Percentiles rank a stretch among this genome's conserved stretches.
Conservation (phyloP, 2,329 filamentous ascomycete genomes). For the Chrysoporthe deuterocubensis region DNA sequence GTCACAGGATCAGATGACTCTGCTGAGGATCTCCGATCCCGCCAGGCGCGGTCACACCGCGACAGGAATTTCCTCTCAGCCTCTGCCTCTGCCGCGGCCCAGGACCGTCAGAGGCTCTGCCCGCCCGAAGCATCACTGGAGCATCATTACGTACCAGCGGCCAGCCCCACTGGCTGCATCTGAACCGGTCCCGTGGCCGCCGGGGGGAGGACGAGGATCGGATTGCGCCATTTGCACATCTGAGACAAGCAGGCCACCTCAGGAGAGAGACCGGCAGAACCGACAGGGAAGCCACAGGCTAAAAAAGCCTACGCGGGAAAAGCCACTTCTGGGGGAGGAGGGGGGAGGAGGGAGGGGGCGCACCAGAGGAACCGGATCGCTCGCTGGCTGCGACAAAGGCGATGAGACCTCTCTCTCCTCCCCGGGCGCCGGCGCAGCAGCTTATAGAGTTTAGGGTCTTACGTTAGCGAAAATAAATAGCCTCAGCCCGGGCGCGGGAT, state of each 20-base stretch:
- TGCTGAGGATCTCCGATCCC: not conserved
- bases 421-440: not conserved
- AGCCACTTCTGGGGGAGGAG: not conserved
- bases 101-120: not conserved
- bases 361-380: not conserved
- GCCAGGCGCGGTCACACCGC: not conserved
- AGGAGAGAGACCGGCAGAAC: not conserved
- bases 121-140: not conserved
- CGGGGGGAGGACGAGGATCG: not conserved
- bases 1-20: not conserved
- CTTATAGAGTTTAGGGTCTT: conserved; percentile 1
- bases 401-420: not conserved
- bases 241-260: conserved; percentile 15
- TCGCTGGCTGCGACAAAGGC: not conserved
- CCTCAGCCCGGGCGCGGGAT: not conserved
- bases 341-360: not conserved
- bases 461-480: conserved; percentile 8
- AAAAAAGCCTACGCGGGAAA: not conserved
- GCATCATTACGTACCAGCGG: conserved; percentile 24
- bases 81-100: not conserved
- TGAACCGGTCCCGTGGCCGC: not conserved
- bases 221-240: conserved; percentile 21
- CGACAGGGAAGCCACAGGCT: not conserved
- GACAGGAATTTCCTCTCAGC: not conserved
- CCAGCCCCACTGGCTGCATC: conserved; percentile 19